Evolutionary conservation across 2,329 filamentous ascomycete genomes (phyloP).

Genomic region (Fusarium sarcochroum): DNA sequence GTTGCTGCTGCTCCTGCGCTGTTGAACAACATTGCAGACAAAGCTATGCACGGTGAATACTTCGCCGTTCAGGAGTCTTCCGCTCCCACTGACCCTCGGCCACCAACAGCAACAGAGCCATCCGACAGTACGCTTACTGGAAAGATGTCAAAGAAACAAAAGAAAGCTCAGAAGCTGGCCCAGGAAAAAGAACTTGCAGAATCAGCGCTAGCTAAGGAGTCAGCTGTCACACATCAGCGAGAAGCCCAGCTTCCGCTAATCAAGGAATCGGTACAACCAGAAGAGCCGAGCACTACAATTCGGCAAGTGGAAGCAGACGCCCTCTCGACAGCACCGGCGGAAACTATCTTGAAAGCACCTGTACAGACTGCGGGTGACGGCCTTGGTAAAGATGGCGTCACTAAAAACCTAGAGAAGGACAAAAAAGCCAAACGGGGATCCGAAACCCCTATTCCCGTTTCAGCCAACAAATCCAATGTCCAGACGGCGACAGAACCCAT

Average conservation of each 20-base stretch:
- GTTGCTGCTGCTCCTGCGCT: not conserved
- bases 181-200: conserved; percentile 27
- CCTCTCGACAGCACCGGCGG: not conserved
- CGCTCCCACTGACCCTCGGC: not conserved
- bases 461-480: not conserved
- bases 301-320: not conserved
- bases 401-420: conserved; percentile 59
- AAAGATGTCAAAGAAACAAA: conserved; percentile 54
- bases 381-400: conserved; percentile 34
- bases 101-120: not conserved
- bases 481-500: not conserved
- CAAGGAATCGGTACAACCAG: conserved; percentile 9
- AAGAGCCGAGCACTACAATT: not conserved
- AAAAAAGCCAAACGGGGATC: conserved; percentile 50
- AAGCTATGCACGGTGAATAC: not conserved
- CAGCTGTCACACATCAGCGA: not conserved
- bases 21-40: not conserved
- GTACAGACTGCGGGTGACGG: conserved; percentile 19
- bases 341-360: conserved; percentile 16
- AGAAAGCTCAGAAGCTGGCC: conserved; percentile 54
- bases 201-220: conserved; percentile 8
- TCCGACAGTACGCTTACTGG: not conserved
- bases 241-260: not conserved
- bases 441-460: not conserved
- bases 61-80: not conserved